These are phyloP conservation scores for Coleophoma crateriformis DNA, from an alignment of 2,329 filamentous ascomycete genomes.

Conservation along the genomic window DNA sequence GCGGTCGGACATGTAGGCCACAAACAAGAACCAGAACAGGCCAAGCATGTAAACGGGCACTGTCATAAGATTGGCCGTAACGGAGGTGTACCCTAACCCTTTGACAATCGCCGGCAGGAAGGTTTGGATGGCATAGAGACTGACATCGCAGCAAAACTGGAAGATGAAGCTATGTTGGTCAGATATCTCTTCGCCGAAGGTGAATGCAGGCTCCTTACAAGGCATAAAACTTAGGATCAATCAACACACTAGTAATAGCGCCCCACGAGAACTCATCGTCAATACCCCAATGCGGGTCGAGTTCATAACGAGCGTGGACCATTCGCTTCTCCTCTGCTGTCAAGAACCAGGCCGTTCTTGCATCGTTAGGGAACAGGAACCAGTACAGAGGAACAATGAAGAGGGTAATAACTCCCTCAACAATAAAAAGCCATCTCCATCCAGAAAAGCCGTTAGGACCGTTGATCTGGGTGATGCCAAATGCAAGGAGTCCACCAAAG, in stretches of 20 bases:
- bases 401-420: conserved; percentile 9
- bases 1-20: not conserved
- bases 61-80: conserved; percentile 35
- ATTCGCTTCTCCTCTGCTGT: conserved; percentile 12
- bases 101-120: conserved; percentile 23
- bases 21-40: not conserved
- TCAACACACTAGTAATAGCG: too few species aligned
- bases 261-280: too few species aligned
- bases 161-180: not conserved
- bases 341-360: conserved; percentile 4
- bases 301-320: conserved; percentile 1
- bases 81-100: conserved; percentile 25
- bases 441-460: conserved; percentile 1
- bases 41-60: conserved; percentile 40
- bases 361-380: conserved; percentile 2
- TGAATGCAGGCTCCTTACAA: not conserved
- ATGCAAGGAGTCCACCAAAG: conserved; percentile 14
- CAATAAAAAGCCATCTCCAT: conserved; percentile 15
- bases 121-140: not conserved
- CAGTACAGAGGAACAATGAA: not conserved
- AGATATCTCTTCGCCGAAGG: not conserved
- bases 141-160: not conserved
- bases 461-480: conserved; percentile 9
- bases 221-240: conserved; percentile 2
- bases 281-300: not conserved